Evolutionary conservation across 2,329 filamentous ascomycete species (phyloP).

Genomic region (Sporothrix variecibatus): DNA sequence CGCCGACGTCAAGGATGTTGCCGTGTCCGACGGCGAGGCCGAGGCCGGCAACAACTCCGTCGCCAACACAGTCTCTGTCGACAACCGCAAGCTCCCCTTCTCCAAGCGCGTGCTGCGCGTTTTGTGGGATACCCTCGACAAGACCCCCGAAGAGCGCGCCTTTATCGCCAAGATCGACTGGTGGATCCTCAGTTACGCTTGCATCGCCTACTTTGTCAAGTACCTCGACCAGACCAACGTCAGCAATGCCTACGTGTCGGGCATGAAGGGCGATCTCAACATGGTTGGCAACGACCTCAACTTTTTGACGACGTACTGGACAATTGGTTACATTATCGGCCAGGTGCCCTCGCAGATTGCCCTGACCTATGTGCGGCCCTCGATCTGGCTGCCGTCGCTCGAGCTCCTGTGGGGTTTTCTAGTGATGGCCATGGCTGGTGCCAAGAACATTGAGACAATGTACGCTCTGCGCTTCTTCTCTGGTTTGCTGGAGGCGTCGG

Average conservation of each 20-base stretch:
- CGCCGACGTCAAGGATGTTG: not conserved
- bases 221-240: conserved; percentile 41
- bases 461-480: conserved; percentile 53
- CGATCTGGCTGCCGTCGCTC: conserved; percentile 49
- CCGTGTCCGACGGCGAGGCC: not conserved
- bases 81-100: not conserved
- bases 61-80: not conserved
- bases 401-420: conserved; percentile 42
- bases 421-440: conserved; percentile 34
- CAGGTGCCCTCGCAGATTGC: conserved; percentile 40
- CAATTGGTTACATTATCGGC: conserved; percentile 59
- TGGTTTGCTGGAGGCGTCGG: conserved; percentile 47
- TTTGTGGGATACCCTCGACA: conserved; percentile 41
- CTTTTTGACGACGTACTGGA: conserved; percentile 55
- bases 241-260: conserved; percentile 45
- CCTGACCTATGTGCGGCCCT: conserved; percentile 48
- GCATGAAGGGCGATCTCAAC: conserved; percentile 54
- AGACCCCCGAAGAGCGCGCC: conserved; percentile 38
- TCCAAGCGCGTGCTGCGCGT: conserved; percentile 32
- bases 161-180: conserved; percentile 41
- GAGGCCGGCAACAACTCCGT: not conserved
- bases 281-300: conserved; percentile 54
- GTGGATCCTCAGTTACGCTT: conserved; percentile 42
- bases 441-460: conserved; percentile 51
- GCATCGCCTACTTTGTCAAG: conserved; percentile 44